phyloP scores from a whole-genome alignment of 2,329 filamentous ascomycete species.

The Sordariomycetes sp. region DNA sequence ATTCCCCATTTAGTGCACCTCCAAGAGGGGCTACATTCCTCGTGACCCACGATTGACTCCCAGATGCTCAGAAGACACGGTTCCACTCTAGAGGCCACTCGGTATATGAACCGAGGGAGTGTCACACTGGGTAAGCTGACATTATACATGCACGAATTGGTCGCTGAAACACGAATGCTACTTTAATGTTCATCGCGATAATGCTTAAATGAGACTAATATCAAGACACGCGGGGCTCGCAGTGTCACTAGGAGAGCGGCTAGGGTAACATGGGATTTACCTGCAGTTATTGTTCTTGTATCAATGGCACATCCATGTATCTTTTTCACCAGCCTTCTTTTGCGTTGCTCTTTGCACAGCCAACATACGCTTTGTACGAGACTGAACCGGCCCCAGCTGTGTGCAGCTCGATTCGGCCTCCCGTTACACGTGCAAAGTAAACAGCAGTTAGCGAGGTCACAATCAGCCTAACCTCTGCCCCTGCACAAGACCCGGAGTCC shows the following conservation, averaged over 20 bases:
- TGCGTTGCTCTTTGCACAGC: too few species aligned
- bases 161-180: not conserved
- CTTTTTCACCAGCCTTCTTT: too few species aligned
- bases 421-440: not conserved
- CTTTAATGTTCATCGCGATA: too few species aligned
- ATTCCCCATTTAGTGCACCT: too few species aligned
- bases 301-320: too few species aligned
- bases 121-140: not conserved
- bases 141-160: not conserved
- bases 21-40: not conserved
- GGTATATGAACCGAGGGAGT: not conserved
- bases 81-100: too few species aligned
- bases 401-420: not conserved
- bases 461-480: not conserved
- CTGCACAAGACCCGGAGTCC: not conserved
- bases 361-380: not conserved
- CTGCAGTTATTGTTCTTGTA: too few species aligned
- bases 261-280: too few species aligned
- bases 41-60: not conserved
- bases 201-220: too few species aligned
- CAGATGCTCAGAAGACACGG: not conserved
- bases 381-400: not conserved
- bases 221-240: too few species aligned
- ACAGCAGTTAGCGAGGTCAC: not conserved
- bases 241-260: too few species aligned